Evolutionary conservation across 306 rosid species (phyloP).

Genomic region (Pyrus pyrifolia): DNA sequence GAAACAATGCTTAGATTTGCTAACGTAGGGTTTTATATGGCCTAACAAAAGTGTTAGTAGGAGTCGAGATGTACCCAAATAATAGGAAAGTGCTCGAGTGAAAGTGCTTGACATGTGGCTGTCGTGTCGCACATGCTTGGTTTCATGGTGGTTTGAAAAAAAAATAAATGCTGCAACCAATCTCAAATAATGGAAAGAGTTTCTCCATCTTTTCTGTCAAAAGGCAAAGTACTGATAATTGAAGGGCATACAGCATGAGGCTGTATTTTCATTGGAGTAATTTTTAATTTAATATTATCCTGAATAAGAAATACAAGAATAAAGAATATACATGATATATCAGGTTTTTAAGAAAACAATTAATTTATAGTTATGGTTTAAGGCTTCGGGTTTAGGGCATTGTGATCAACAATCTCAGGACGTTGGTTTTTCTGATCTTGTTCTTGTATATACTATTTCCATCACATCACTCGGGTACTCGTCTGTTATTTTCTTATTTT

Average conservation of each 20-base stretch:
- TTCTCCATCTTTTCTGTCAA: not conserved
- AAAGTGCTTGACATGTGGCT: not conserved
- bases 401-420: too few relatives aligned
- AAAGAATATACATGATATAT: too few relatives aligned
- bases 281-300: not conserved
- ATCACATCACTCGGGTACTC: too few relatives aligned
- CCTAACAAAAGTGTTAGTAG: not conserved
- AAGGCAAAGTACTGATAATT: not conserved
- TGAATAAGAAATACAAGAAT: not conserved
- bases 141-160: not conserved
- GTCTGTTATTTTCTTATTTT: too few relatives aligned
- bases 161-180: not conserved
- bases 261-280: not conserved
- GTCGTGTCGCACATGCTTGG: slow-evolving; percentile 2
- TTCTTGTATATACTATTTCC: too few relatives aligned
- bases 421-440: too few relatives aligned
- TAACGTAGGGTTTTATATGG: not conserved
- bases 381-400: too few relatives aligned
- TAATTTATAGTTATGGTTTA: too few relatives aligned
- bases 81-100: not conserved
- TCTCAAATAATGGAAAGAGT: not conserved
- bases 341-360: too few relatives aligned
- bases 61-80: not conserved
- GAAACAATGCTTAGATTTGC: too few relatives aligned
- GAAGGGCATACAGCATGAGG: not conserved